Evolutionary conservation across 768 basidiomycete species (phyloP).

Genomic region (Phylloporus sp.): DNA sequence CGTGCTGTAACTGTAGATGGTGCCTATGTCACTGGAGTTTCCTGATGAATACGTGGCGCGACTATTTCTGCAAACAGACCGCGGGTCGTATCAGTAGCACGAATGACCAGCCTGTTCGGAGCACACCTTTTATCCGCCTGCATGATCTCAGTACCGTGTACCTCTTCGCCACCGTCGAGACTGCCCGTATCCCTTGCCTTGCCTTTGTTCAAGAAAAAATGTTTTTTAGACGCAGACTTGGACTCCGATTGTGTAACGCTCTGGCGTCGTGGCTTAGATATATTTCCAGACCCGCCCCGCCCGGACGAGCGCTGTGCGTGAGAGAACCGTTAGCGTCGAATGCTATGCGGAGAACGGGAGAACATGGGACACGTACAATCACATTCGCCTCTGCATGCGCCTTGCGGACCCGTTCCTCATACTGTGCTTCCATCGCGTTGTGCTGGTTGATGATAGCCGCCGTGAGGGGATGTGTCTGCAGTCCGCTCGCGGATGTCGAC

Average conservation of each 20-base stretch:
- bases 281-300: slow-evolving; percentile 27
- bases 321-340: not conserved
- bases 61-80: slow-evolving; percentile 5
- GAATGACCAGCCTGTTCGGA: not conserved
- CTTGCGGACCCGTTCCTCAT: slow-evolving; percentile 17
- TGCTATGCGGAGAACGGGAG: not conserved
- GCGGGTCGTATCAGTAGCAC: not conserved
- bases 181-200: not conserved
- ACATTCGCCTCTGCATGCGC: slow-evolving; percentile 12
- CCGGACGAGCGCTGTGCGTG: slow-evolving; percentile 22
- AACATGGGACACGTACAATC: slow-evolving; percentile 11
- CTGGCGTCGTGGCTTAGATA: slow-evolving; percentile 10
- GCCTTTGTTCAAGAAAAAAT: slow-evolving; percentile 15
- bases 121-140: slow-evolving; percentile 6
- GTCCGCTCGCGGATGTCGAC: not conserved
- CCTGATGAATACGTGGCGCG: slow-evolving; percentile 12
- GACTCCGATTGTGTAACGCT: slow-evolving; percentile 4
- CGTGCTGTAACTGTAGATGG: not conserved
- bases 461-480: slow-evolving; percentile 20
- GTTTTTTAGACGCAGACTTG: not conserved
- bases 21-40: not conserved
- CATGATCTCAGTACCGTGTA: not conserved
- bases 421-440: slow-evolving; percentile 7
- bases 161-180: not conserved
- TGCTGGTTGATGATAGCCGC: slow-evolving; percentile 22